These are phyloP conservation scores for Helotiales sp. DNA, from an alignment of 2,329 filamentous ascomycete species.

Conservation along the genomic window DNA sequence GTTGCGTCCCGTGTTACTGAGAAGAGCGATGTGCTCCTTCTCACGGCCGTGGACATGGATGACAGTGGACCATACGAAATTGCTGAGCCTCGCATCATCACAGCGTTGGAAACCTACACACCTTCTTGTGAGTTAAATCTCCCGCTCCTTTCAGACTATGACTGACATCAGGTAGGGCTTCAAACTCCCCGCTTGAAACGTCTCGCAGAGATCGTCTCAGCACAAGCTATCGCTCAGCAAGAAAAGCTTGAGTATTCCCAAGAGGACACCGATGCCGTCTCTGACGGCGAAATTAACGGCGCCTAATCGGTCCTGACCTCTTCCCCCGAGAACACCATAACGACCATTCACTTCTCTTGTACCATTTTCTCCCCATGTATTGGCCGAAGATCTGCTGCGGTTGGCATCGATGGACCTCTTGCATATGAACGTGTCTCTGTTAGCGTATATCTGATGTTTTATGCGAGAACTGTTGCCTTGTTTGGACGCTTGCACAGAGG, in stretches of 20 bases:
- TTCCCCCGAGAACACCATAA: constrained; percentile 11
- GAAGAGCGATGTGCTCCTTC: constrained; percentile 93
- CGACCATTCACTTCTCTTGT: constrained; percentile 34
- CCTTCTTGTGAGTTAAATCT: constrained; percentile 77
- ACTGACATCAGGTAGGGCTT: constrained; percentile 63
- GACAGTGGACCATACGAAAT: constrained; percentile 98
- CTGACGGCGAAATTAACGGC: constrained; percentile 34
- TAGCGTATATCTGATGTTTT: constrained; percentile 28
- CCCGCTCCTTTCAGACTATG: constrained; percentile 5
- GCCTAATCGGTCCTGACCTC: constrained; percentile 18
- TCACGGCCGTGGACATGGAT: constrained; percentile 97
- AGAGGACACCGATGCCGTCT: constrained; percentile 49
- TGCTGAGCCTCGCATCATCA: constrained; percentile 93
- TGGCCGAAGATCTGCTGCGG: constrained; percentile 26
- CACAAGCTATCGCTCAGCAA: constrained; percentile 93
- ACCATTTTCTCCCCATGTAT: constrained; percentile 30
- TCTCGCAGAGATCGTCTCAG: constrained; percentile 95
- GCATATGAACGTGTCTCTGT: constrained; percentile 31
- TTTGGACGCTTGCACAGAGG: constrained; percentile 25
- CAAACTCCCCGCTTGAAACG: constrained; percentile 95
- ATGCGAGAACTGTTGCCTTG: constrained; percentile 22
- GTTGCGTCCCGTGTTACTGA: constrained; percentile 96
- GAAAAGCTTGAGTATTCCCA: constrained; percentile 69
- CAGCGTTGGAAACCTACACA: constrained; percentile 95
- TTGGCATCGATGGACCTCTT: constrained; percentile 28